Conservation (phyloP, 1,284 basidiomycete species). For the Erythrobasidium hasegawianum region DNA sequence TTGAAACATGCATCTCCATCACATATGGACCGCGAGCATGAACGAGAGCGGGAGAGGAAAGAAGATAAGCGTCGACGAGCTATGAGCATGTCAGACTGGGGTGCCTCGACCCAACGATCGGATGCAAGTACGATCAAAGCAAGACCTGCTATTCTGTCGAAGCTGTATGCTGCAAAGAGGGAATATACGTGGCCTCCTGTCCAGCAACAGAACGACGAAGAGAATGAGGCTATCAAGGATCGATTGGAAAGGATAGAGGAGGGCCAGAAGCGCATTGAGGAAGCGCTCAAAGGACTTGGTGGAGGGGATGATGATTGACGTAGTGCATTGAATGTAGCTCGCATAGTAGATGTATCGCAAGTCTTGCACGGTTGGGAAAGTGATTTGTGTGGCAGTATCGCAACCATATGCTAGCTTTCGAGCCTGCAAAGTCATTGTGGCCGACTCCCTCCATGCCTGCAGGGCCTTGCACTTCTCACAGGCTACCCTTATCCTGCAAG, state of each 20-base stretch:
- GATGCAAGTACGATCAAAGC: conserved; percentile 11
- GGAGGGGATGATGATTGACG: conserved; percentile 18
- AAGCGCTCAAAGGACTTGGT: conserved; percentile 26
- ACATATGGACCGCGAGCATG: not conserved
- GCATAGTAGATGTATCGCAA: no score
- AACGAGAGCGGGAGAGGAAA: conserved; percentile 4
- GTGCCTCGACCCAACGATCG: conserved; percentile 15
- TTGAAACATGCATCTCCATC: not conserved
- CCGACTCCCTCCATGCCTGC: no score
- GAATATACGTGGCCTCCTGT: not conserved
- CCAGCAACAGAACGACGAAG: conserved; percentile 3
- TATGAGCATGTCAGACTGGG: conserved; percentile 29
- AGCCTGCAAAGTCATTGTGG: no score
- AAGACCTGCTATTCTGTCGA: conserved; percentile 33
- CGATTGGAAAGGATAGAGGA: conserved; percentile 33
- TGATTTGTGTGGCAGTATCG: no score
- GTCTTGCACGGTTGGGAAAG: no score
- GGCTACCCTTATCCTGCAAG: no score
- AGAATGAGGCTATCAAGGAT: conserved; percentile 6
- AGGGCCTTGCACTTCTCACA: no score
- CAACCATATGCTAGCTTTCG: no score
- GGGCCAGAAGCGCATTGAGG: conserved; percentile 34
- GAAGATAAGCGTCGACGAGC: conserved; percentile 18
- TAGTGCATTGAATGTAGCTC: no score
- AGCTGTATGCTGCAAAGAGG: conserved; percentile 15